Base-by-base conservation (phyloP, 768 basidiomycete genomes). In the Epithele typhae region DNA sequence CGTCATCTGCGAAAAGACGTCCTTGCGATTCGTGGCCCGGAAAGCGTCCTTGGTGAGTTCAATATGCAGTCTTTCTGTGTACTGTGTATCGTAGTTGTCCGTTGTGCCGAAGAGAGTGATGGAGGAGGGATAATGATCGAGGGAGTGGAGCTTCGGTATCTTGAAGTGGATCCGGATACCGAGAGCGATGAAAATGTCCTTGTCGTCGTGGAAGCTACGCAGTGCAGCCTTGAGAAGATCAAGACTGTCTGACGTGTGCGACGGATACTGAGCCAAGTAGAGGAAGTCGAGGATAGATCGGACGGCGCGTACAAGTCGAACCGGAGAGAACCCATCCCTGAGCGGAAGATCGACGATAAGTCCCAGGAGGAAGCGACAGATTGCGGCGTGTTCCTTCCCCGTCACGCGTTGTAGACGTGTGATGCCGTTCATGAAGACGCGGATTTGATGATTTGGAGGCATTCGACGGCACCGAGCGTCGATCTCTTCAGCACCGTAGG, bases 61-160 rank as follows among this genome's bases (percentile, higher is more conserved):
- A 36, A 75, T 75, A 43, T 75, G 75, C 0, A 75, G 58, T 0
- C 62, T 62, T 54, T 64, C 51, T 49, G 61, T 19, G 19, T 49
- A 51, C 39, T 56, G 50, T 0, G 52, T 58, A 37, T 58, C 54
- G 49, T 54, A 59, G 45, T 59, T 59, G 37, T 59, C 59, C 5
- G 54, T 42, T 0, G 50, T 42, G 12, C 56, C 59, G 25, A 56
- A 46, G 15, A 37, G 40, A 19, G 51, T 22, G n/a, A 64, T 59
- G 0, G 46, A 49, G 0, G 11, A 7, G 9, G 12, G 14, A 24
- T 59, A 59, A n/a, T 64, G 63, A 0, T 48, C 27, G 0, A 57
- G 48, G 2, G 45, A 35, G 27, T 60, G 57, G 1, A 62, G 33
- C 36, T 64, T 65, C 0, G 58, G 61, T 1, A 64, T 23, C 7